Evolutionary conservation across 805 yeast genomes (phyloP).

Genomic region (Kazachstania kunashirensis): DNA sequence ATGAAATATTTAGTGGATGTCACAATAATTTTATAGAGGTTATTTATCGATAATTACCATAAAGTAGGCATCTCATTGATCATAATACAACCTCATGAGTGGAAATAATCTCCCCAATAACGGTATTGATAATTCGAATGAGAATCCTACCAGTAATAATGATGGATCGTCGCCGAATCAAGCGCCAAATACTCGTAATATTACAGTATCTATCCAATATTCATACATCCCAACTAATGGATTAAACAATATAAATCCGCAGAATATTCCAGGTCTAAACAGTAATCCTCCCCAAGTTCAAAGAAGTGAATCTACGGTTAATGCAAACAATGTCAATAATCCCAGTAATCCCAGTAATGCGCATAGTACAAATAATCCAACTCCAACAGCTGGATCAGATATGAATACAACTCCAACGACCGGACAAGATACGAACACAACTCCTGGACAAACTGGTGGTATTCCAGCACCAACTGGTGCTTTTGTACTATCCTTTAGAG

Average conservation of each 20-base stretch:
- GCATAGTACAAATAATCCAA: background rate
- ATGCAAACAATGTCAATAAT: too few species aligned
- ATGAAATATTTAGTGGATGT: too few species aligned
- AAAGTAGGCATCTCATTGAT: too few species aligned
- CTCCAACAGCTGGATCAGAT: background rate
- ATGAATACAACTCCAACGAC: too few species aligned
- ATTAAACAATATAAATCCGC: background rate
- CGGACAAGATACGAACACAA: background rate
- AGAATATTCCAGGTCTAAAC: background rate
- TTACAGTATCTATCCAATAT: conserved; percentile 26
- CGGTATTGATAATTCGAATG: background rate
- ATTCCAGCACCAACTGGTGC: conserved; percentile 34
- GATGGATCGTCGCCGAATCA: background rate
- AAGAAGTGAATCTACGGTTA: too few species aligned
- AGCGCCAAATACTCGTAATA: conserved; percentile 14
- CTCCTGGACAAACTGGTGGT: background rate
- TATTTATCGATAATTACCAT: too few species aligned
- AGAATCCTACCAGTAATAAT: background rate
- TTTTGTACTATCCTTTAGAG: conserved; percentile 56
- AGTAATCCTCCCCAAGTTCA: too few species aligned
- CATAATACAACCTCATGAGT: too few species aligned
- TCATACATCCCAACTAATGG: conserved; percentile 14
- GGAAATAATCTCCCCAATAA: background rate
- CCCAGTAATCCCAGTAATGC: background rate
- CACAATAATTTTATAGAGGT: too few species aligned